Conservation (phyloP, 106 monocot species). For the Chionographis japonica region DNA sequence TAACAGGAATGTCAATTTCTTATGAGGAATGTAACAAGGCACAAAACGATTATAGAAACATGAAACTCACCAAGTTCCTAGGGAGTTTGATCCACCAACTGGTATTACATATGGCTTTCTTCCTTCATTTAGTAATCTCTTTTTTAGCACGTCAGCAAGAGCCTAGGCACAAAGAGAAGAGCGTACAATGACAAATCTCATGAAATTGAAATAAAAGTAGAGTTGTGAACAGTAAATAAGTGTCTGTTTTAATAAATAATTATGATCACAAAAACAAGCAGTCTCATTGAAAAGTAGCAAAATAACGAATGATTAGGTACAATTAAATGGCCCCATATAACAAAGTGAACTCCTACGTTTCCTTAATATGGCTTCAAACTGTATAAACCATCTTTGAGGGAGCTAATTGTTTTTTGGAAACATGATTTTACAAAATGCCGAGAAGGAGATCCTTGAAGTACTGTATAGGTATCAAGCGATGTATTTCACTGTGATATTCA, state of each 20-base stretch:
- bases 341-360: no score
- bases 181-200: neutral
- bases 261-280: no score
- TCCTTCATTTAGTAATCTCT: conserved; percentile 60
- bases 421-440: no score
- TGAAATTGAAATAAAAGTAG: neutral
- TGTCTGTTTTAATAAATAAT: neutral
- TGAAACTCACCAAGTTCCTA: conserved; percentile 83
- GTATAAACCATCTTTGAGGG: no score
- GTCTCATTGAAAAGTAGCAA: no score
- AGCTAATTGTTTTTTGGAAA: no score
- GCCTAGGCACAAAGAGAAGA: conserved; percentile 31
- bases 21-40: neutral
- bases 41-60: neutral
- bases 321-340: no score
- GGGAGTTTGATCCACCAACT: conserved; percentile 96
- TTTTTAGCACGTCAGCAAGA: conserved; percentile 74
- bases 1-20: neutral
- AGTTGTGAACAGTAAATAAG: neutral
- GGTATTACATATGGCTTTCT: conserved; percentile 95
- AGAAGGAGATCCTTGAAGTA: no score
- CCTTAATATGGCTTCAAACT: no score
- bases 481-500: no score
- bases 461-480: no score
- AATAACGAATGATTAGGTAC: no score